A percentile compares a stretch with the other conserved stretches of the same genome.
phyloP scores from a whole-genome alignment of 176 grass and related monocot genomes.

The Oryza meridionalis region DNA sequence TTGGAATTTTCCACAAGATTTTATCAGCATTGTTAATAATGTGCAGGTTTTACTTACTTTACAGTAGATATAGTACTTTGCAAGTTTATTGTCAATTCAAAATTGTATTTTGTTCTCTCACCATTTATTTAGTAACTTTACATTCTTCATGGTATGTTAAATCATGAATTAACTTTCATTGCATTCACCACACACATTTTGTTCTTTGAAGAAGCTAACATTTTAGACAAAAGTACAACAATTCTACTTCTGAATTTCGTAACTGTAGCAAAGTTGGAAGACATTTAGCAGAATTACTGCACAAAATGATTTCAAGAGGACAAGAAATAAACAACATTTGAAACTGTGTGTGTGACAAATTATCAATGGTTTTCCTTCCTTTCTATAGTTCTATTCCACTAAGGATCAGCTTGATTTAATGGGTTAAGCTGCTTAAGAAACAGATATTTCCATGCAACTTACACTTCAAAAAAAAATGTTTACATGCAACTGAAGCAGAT shows the following conservation, averaged over 20 bases:
- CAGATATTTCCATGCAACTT: background rate
- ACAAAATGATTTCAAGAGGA: background rate
- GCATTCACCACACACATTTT: background rate
- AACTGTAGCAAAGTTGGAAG: background rate
- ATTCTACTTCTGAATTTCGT: background rate
- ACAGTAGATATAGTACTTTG: background rate
- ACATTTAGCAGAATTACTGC: background rate
- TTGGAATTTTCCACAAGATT: background rate
- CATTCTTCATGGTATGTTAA: background rate
- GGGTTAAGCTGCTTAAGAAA: background rate
- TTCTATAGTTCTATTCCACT: background rate
- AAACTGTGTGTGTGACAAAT: conserved; percentile 6
- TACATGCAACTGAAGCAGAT: background rate
- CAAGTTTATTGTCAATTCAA: background rate
- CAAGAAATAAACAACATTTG: background rate
- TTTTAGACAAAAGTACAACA: background rate
- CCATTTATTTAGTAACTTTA: background rate
- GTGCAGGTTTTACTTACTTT: background rate
- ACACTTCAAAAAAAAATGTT: background rate
- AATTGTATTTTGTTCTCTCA: background rate
- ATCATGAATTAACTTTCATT: background rate
- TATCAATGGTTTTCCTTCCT: background rate
- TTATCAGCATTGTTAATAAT: background rate
- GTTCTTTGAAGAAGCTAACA: background rate
- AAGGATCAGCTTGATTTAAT: conserved; percentile 1